A percentile compares a stretch with the other conserved stretches of the same genome.
phyloP scores from a whole-genome alignment of 176 grass and related monocot genomes.

The Bromus sterilis region DNA sequence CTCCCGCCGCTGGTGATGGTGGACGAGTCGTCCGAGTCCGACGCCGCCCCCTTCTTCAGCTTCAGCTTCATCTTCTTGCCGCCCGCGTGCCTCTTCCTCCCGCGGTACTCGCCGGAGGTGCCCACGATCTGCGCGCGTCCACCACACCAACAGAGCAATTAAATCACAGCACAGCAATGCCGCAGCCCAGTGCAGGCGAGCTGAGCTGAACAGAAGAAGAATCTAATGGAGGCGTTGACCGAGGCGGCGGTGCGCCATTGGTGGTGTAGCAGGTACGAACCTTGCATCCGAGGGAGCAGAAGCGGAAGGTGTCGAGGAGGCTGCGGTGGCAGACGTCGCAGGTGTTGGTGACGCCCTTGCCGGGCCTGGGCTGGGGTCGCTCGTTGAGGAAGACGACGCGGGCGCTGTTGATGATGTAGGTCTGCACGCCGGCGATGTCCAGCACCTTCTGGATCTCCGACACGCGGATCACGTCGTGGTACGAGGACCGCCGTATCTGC shows the following conservation, averaged over 20 bases:
- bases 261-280: background rate
- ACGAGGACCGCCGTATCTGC: constrained; percentile 89
- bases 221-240: background rate
- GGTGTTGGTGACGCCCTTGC: constrained; percentile 96
- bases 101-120: constrained; percentile 29
- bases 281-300: constrained; percentile 99
- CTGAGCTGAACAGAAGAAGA: background rate
- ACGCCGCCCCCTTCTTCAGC: background rate
- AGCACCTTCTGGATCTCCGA: constrained; percentile 96
- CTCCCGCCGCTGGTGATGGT: constrained; percentile 50
- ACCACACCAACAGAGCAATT: rapidly evolving
- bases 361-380: constrained; percentile 78
- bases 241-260: background rate
- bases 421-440: constrained; percentile 94
- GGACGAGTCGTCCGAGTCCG: constrained; percentile 63
- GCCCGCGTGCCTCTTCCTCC: constrained; percentile 33
- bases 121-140: constrained; percentile 39
- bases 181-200: background rate
- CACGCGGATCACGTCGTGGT: constrained; percentile 99
- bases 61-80: constrained; percentile 33
- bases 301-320: constrained; percentile 94
- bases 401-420: constrained; percentile 97
- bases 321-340: constrained; percentile 94
- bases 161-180: background rate
- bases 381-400: constrained; percentile 99